phyloP scores from a whole-genome alignment of 345 rosid species.

The Atalantia buxifolia region DNA sequence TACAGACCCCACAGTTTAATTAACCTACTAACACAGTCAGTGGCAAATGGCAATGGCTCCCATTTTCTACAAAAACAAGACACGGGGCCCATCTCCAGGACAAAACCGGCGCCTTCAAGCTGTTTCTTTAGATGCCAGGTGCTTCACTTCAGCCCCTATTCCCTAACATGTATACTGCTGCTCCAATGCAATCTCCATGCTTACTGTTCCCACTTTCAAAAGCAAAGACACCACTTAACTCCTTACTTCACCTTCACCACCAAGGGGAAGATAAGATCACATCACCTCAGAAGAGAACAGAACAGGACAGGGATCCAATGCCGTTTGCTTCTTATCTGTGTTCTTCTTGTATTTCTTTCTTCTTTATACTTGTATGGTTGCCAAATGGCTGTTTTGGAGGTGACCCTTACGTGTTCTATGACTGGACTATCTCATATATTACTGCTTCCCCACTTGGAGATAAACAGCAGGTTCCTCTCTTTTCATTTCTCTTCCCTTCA shows the following conservation, averaged over 20 bases:
- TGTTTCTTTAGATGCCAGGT: background rate
- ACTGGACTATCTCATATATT: constrained; percentile 85
- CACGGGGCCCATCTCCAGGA: background rate
- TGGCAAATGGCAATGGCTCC: background rate
- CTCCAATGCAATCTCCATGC: background rate
- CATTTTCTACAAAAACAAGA: background rate
- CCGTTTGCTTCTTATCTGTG: constrained; percentile 9
- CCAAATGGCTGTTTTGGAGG: constrained; percentile 36
- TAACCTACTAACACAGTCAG: no score
- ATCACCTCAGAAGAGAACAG: background rate
- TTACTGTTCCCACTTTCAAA: background rate
- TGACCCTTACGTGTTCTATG: constrained; percentile 76
- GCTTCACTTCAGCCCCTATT: background rate
- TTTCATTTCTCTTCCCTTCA: background rate
- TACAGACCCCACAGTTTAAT: background rate
- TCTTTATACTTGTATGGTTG: constrained; percentile 22
- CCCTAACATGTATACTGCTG: background rate
- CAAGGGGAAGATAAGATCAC: constrained; percentile 5
- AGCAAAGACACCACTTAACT: background rate
- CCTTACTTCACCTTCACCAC: background rate
- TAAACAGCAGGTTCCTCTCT: constrained; percentile 55
- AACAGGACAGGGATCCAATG: constrained; percentile 36
- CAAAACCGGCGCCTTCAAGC: background rate
- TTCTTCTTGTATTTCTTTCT: constrained; percentile 19
- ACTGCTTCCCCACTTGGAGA: constrained; percentile 60